These are phyloP conservation scores for Inosperma sp. DNA, from an alignment of 768 basidiomycete genomes.

Conservation along the genomic window DNA sequence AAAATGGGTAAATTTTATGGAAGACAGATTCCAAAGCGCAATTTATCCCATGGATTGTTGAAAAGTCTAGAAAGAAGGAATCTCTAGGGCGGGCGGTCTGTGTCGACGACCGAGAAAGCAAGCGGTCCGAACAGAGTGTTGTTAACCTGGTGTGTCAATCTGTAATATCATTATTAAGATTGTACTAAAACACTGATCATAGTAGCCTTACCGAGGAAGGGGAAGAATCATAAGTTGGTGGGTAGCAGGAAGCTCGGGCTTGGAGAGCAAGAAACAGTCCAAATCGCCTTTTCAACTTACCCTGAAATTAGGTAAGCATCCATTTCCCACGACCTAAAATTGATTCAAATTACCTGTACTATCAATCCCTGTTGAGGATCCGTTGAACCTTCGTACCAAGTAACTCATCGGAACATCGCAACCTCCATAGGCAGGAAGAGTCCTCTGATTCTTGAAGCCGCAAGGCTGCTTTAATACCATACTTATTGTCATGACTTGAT, in stretches of 20 bases:
- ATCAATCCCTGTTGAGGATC: constrained; percentile 25
- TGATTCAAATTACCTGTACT: constrained; percentile 10
- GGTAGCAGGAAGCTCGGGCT: constrained; percentile 19
- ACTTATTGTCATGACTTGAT: constrained; percentile 6
- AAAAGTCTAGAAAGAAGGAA: constrained; percentile 17
- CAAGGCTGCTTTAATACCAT: constrained; percentile 34
- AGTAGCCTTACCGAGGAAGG: constrained; percentile 31
- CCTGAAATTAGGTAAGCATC: constrained; percentile 6
- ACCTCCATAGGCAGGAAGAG: constrained; percentile 66
- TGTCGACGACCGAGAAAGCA: constrained; percentile 55
- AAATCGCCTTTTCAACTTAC: constrained; percentile 10
- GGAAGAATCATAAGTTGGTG: constrained; percentile 52
- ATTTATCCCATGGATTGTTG: constrained; percentile 54
- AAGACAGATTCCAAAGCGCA: constrained; percentile 33
- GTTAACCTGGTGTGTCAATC: constrained; percentile 47
- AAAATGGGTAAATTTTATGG: not conserved
- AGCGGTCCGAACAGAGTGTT: constrained; percentile 61
- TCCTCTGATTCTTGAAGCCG: constrained; percentile 63
- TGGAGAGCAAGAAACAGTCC: constrained; percentile 21
- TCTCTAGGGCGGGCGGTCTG: constrained; percentile 76
- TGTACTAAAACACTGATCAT: not conserved
- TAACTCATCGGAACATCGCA: constrained; percentile 48
- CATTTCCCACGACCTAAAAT: constrained; percentile 1
- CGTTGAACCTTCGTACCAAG: constrained; percentile 41
- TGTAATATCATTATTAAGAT: constrained; percentile 22